Evolutionary conservation across 768 basidiomycete species (phyloP).

Genomic region (Mycena capillaripes): DNA sequence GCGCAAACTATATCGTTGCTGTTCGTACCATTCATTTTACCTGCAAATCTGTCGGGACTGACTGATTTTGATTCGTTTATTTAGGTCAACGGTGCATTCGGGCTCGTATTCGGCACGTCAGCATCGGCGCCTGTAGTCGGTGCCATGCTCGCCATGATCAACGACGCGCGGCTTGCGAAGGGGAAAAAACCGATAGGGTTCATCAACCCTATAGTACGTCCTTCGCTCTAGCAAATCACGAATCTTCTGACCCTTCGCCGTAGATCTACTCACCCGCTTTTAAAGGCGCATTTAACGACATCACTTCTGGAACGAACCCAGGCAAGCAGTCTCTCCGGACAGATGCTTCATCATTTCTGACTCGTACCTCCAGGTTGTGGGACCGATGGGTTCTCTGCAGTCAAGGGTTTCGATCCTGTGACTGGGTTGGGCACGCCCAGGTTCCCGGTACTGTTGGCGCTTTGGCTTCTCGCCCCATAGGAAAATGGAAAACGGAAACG

Average conservation of each 20-base stretch:
- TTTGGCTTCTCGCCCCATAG: conserved; percentile 44
- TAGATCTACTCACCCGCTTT: conserved; percentile 62
- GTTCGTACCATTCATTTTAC: conserved; percentile 38
- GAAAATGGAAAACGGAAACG: not conserved
- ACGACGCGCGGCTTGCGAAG: conserved; percentile 61
- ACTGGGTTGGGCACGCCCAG: conserved; percentile 68
- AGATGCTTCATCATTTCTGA: no score
- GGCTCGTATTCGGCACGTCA: conserved; percentile 62
- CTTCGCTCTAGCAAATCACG: not conserved
- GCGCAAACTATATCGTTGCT: conserved; percentile 60
- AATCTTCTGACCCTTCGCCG: not conserved
- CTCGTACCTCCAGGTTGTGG: not conserved
- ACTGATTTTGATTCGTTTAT: not conserved
- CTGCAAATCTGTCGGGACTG: not conserved
- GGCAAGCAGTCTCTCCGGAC: conserved; percentile 35
- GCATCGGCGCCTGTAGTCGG: conserved; percentile 64
- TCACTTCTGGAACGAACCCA: conserved; percentile 58
- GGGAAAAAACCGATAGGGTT: conserved; percentile 63
- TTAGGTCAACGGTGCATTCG: conserved; percentile 54
- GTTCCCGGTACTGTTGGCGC: conserved; percentile 51
- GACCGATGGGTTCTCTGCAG: conserved; percentile 51
- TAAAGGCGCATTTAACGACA: conserved; percentile 61
- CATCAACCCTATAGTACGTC: conserved; percentile 54
- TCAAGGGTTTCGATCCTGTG: conserved; percentile 57
- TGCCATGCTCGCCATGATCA: conserved; percentile 63